Evolutionary conservation across 805 yeast species (phyloP).

Genomic region (Vanderwaltozyma tropicalis): DNA sequence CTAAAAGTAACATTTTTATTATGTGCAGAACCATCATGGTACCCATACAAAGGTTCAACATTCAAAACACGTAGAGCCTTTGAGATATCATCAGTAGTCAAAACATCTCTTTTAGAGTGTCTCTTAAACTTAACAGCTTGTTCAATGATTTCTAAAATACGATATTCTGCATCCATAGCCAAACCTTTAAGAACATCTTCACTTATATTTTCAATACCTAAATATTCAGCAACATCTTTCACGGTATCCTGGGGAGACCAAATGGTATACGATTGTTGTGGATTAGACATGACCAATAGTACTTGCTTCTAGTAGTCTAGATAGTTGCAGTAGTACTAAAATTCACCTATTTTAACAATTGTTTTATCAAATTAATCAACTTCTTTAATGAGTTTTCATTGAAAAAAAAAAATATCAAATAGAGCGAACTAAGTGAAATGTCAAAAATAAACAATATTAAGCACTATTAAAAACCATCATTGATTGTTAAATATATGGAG

Average conservation of each 20-base stretch:
- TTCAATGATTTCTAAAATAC: constrained; percentile 89
- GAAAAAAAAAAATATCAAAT: too few species aligned
- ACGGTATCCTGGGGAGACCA: constrained; percentile 99
- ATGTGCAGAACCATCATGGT: constrained; percentile 39
- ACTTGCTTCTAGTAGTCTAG: too few species aligned
- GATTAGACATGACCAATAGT: constrained; percentile 14
- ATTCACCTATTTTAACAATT: too few species aligned
- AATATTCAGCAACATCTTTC: constrained; percentile 85
- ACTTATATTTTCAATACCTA: constrained; percentile 67
- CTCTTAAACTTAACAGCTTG: constrained; percentile 95
- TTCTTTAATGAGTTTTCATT: too few species aligned
- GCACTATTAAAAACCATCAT: too few species aligned
- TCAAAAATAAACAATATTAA: too few species aligned
- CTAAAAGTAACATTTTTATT: constrained; percentile 62
- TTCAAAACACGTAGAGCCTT: constrained; percentile 76
- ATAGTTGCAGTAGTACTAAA: too few species aligned
- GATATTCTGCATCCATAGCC: constrained; percentile 98
- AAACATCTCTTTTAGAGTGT: constrained; percentile 74
- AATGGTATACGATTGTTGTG: constrained; percentile 60
- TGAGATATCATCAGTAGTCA: constrained; percentile 73
- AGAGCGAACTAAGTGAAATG: too few species aligned
- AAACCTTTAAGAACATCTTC: constrained; percentile 90
- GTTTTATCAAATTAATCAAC: too few species aligned
- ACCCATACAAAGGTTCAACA: constrained; percentile 90
- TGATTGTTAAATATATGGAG: too few species aligned